Conservation (phyloP, 345 rosid genomes). For the Barbarea vulgaris region DNA sequence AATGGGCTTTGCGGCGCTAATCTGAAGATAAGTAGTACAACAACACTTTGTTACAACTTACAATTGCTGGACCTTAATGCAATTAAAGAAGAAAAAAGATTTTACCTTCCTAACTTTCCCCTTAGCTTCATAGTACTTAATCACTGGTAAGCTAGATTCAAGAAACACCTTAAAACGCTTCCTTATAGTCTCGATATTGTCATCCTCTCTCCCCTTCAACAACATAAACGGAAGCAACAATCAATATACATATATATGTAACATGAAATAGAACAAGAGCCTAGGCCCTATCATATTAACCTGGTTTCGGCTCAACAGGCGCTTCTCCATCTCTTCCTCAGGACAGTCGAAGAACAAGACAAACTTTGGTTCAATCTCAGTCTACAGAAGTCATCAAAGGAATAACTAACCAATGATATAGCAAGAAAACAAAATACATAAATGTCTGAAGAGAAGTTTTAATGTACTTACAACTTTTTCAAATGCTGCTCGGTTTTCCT, state of each 20-base stretch:
- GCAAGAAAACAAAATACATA: neutral
- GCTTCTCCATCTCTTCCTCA: conserved; percentile 70
- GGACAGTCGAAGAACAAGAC: conserved; percentile 58
- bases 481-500: conserved; percentile 85
- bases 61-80: neutral
- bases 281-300: conserved; percentile 38
- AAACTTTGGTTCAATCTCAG: conserved; percentile 52
- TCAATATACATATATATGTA: conserved; percentile 5
- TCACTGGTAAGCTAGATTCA: conserved; percentile 74
- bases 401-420: neutral
- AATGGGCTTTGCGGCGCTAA: conserved; percentile 71
- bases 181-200: conserved; percentile 70
- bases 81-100: neutral
- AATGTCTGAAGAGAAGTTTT: neutral
- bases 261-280: neutral
- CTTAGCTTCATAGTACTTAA: conserved; percentile 56
- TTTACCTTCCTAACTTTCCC: conserved; percentile 71
- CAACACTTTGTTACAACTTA: conserved; percentile 11
- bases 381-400: conserved; percentile 38
- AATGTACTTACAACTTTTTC: conserved; percentile 63
- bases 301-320: conserved; percentile 73
- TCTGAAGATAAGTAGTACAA: conserved; percentile 46
- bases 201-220: conserved; percentile 80
- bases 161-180: conserved; percentile 72
- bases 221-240: conserved; percentile 17